Conservation (phyloP, 768 basidiomycete genomes). For the Pleurotus platypus region DNA sequence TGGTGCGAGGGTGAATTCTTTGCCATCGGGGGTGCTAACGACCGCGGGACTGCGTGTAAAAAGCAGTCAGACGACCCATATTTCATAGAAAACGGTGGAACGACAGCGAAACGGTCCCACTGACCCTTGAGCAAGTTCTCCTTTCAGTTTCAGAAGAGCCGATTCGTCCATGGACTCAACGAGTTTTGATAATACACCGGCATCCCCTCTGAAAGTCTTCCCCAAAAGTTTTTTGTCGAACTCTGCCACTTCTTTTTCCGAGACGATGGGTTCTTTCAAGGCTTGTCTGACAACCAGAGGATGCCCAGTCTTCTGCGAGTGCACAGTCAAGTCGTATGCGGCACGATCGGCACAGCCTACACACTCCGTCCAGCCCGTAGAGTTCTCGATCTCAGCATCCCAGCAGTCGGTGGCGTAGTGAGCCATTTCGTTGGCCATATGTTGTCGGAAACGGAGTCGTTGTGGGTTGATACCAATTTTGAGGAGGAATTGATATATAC, state of each 20-base stretch:
- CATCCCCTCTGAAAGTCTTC: conserved; percentile 84
- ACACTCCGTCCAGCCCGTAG: conserved; percentile 94
- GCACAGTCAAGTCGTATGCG: conserved; percentile 93
- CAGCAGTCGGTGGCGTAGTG: conserved; percentile 99
- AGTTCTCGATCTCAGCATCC: conserved; percentile 97
- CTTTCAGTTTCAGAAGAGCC: conserved; percentile 61
- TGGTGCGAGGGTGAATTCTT: conserved; percentile 66
- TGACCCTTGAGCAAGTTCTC: conserved; percentile 72
- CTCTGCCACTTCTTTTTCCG: conserved; percentile 73
- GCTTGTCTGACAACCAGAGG: conserved; percentile 84
- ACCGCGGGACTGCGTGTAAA: conserved; percentile 43
- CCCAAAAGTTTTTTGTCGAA: conserved; percentile 89
- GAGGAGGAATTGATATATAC: conserved; percentile 84
- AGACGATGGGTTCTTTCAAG: conserved; percentile 79
- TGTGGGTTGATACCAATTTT: conserved; percentile 86
- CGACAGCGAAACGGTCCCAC: background rate
- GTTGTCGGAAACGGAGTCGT: conserved; percentile 91
- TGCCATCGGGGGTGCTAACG: conserved; percentile 57
- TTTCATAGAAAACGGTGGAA: background rate
- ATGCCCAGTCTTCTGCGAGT: conserved; percentile 78
- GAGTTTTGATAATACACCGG: conserved; percentile 57
- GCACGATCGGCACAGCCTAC: conserved; percentile 98
- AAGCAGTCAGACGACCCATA: background rate
- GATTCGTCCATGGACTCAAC: conserved; percentile 68
- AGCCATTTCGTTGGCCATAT: conserved; percentile 99